These are phyloP conservation scores for Ceratocystis huliohia DNA, from an alignment of 2,329 filamentous ascomycete species.

Conservation along the genomic window DNA sequence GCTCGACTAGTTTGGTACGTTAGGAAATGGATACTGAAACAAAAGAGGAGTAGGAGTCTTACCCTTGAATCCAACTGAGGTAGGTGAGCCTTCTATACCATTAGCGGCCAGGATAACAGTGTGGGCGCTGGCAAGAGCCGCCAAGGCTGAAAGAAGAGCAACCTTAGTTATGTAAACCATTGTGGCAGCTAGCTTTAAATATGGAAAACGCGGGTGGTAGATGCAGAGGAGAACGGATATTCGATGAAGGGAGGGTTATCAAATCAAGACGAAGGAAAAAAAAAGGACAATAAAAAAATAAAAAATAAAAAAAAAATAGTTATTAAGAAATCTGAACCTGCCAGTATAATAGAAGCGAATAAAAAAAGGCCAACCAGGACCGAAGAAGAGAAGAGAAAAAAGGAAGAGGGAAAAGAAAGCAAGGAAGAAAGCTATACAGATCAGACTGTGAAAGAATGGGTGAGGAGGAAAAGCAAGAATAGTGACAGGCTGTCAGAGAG, in stretches of 20 bases:
- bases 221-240: conserved; percentile 16
- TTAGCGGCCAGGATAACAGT: conserved; percentile 37
- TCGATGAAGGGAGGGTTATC: conserved; percentile 11
- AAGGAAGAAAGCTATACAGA: not conserved
- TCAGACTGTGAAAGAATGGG: conserved; percentile 17
- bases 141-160: conserved; percentile 26
- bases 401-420: not conserved
- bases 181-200: conserved; percentile 25
- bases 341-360: conserved; percentile 18
- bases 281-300: conserved; percentile 23
- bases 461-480: conserved; percentile 18
- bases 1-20: conserved; percentile 32
- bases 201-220: conserved; percentile 26
- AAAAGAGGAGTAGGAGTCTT: not conserved
- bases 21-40: conserved; percentile 4
- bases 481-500: not conserved
- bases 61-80: conserved; percentile 40
- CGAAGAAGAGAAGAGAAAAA: conserved; percentile 19
- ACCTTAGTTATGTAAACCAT: conserved; percentile 30
- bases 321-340: conserved; percentile 21
- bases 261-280: conserved; percentile 11
- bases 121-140: conserved; percentile 31
- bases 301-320: conserved; percentile 22
- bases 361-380: conserved; percentile 21
- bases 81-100: conserved; percentile 32